Evolutionary conservation across 192 early-diverging fungal genomes (phyloP), one percentile per base, ranked within the genome.

Genomic region (Coemansia sp.): DNA sequence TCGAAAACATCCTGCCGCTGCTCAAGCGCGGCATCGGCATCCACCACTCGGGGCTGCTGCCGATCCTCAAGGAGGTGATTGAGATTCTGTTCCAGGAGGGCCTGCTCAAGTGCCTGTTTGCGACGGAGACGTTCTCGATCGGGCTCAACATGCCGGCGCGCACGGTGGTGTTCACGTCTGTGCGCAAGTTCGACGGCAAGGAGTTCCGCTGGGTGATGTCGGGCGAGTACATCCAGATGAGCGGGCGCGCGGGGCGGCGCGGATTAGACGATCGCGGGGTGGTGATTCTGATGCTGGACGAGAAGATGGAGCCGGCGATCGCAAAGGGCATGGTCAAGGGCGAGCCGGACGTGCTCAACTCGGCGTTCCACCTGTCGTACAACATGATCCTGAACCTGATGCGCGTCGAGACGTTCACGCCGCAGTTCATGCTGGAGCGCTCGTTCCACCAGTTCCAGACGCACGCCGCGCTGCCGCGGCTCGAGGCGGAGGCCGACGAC

Each of bases 211-310:
- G 90, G 87, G 86, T 96, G 19, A 87, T 88, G 59, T 88, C 88
- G 35, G 97, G 97, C 70, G 97, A 99, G 83, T 99, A 99, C 80
- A 99, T 98, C 79, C 97, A 99, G 82, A 99, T 99, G 97, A 94
- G 92, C 73, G 97, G 97, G 43, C 92, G 97, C 73, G 97, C 97
- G 14, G 97, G 97, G 58, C 87, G 97, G 39, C 91, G 97, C 83
- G 97, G 97, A 27, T 84, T 97, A 42, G 97, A 99, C 86, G 94
- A 97, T 59, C 92, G 95, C 60, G 97, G 97, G 57, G 91, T 97
- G 29, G 97, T 99, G 8, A 96, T 99, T 64, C 82, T 99, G 76
- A 98, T 97, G 93, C 83, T 97, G 64, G 94, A 95, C 79, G 90
- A 95, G 66, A 96, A 96, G 79, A 95, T 97, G 89, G 94, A 97